A percentile compares a stretch with the other conserved stretches of the same genome.
phyloP scores from a whole-genome alignment of 2,329 filamentous ascomycete genomes.

The Fonsecaea monophora region DNA sequence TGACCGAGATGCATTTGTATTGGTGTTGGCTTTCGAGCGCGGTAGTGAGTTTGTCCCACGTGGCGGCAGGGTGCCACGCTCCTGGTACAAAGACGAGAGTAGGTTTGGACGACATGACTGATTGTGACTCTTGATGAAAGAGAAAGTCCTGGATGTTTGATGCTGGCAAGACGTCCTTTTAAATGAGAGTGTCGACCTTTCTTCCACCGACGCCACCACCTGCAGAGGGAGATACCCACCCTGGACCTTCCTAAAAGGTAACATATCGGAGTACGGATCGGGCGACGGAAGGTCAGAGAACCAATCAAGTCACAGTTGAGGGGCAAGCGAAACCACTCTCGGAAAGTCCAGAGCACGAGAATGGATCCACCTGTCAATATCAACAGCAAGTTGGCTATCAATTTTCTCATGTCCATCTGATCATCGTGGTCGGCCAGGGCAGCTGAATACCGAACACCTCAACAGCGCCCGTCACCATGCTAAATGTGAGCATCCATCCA shows the following conservation, averaged over 20 bases:
- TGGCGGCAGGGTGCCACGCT: constrained; percentile 55
- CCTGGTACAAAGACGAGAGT: constrained; percentile 58
- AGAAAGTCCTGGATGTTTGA: neutral
- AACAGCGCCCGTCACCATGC: neutral
- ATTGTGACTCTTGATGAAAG: neutral
- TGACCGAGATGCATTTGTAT: constrained; percentile 47
- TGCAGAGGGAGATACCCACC: neutral
- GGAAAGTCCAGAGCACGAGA: constrained; percentile 18
- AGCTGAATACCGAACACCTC: neutral
- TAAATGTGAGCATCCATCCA: neutral
- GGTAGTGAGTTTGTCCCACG: constrained; percentile 48
- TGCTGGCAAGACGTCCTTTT: neutral
- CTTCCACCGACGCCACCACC: neutral
- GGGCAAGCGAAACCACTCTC: constrained; percentile 1
- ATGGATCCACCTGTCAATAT: neutral
- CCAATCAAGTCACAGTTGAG: neutral
- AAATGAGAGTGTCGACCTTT: neutral
- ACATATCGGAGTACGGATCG: neutral
- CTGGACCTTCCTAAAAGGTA: constrained; percentile 17
- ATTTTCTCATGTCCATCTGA: constrained; percentile 3
- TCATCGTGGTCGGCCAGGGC: neutral
- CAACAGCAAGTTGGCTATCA: neutral
- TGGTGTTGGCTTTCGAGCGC: constrained; percentile 44
- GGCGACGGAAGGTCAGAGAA: too few species aligned
- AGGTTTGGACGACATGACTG: constrained; percentile 31